Evolutionary conservation across 495 filamentous ascomycete species (phyloP), one percentile per base, ranked within the genome.

Genomic region (Tuber microsphaerosporum): DNA sequence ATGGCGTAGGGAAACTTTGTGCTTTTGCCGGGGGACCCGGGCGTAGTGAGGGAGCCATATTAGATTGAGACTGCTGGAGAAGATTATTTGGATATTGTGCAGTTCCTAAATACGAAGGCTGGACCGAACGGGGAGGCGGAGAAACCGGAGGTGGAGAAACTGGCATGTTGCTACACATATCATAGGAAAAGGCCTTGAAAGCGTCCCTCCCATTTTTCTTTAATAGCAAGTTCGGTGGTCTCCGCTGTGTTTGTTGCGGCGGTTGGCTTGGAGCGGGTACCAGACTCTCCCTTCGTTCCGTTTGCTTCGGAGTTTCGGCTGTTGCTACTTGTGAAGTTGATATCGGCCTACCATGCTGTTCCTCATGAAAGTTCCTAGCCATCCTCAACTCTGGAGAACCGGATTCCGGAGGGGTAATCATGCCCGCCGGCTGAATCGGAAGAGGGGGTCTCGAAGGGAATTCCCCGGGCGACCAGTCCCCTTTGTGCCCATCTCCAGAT

Each of bases 181-280:
- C 77, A 26, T 79, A 79, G 16, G 77, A 79, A 26, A 79, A 79
- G 19, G 77, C 73, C n/a, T 79, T 79, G 72, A 79, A 79, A 2
- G 73, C 76, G 41, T 79, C 77, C 48, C 20, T 71, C 14, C 77
- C 76, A 34, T 48, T 73, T 2, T 77, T 77, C 70, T 68, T 79
- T 34, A 79, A 68, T 26, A 79, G 69, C 37, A 73, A 48, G 26
- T 73, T 72, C 9, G 73, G 76, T 7, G 76, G 76, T 71, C 70
- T 72, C 22, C 56, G 74, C 10, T 75, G 20, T 3, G 76, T 72
- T 39, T 79, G 77, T 19, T 75, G 73, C 12, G 76, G 42, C 69
- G 77, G 77, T 75, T 73, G 68, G 46, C 65, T 79, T 34, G 26
- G 56, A 34, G 56, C 26, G 26, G 56, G 26, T 34, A 19, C 26